Evolutionary conservation across 1,284 basidiomycete species (phyloP), one percentile per base, ranked within the genome.

Genomic region (Irpex sp.): DNA sequence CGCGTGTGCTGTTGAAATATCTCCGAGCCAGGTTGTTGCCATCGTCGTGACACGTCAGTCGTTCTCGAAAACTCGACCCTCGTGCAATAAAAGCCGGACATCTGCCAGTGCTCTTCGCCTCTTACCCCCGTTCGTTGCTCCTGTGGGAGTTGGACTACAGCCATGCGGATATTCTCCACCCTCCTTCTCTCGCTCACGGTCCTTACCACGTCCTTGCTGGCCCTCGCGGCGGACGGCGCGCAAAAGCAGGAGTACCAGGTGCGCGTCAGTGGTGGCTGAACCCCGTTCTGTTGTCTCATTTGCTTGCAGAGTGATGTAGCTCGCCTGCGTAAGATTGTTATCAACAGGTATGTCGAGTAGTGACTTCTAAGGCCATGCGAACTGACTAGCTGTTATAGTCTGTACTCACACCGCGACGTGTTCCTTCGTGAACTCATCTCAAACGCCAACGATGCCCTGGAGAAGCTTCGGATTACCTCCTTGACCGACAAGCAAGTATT

Each of bases 401-500:
- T 92, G 68, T 91, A 92, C 15, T 56, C 53, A 46, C 63, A 73
- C 68, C 94, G 93, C 69, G 95, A 97, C 64, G 90, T 97, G 57
- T 98, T 97, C 75, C 84, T 98, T 58, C 92, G 95, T 53, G 95
- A 98, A 77, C 81, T 97, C 56, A 84, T 97, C 63, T 97, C 94
- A 9, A 98, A 98, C 72, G 90, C 94, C 37, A 97, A 97, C 74
- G 95, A 98, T 74, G 95, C 96, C 1, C 80, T 97, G 49, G 95
- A 98, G 75, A 98, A 97, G 76, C 84, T 96, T 56, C 90, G 95
- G 31, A 78, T 97, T 43, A 89, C 87, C 31, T 81, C 92, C 11
- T 80, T 98, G 66, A 95, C 85, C n/a, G 90, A 96, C 73, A 89
- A 88, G 70, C 77, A 75, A 26, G 79, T 90, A 15, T 87, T 92